A percentile compares a stretch with the other conserved stretches of the same genome.
These are phyloP conservation scores for Alopecurus myosuroides DNA, from an alignment of 176 grass and related monocot genomes.

Conservation along the genomic window DNA sequence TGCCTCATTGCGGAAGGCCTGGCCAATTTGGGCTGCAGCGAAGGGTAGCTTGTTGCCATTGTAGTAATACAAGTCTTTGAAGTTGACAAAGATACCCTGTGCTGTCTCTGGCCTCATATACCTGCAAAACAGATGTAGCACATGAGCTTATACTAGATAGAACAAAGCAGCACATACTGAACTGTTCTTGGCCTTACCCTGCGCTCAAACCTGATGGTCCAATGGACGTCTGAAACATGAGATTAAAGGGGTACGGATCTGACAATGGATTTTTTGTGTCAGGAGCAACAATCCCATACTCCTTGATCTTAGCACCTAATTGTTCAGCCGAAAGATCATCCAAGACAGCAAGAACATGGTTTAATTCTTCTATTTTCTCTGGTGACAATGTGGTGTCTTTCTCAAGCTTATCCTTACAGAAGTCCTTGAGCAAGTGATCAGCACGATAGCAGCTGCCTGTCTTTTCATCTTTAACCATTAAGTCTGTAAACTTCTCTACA, in stretches of 20 bases:
- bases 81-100: slow-evolving; percentile 97
- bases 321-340: slow-evolving; percentile 85
- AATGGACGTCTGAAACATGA: slow-evolving; percentile 99
- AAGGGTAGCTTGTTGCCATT: slow-evolving; percentile 91
- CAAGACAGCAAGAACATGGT: slow-evolving; percentile 64
- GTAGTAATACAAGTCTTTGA: slow-evolving; percentile 82
- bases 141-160: slow-evolving; percentile 9
- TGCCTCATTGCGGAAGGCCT: slow-evolving; percentile 92
- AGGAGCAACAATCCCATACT: slow-evolving; percentile 83
- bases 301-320: slow-evolving; percentile 79
- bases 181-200: slow-evolving; percentile 50
- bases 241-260: slow-evolving; percentile 90
- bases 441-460: slow-evolving; percentile 84
- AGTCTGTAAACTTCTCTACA: slow-evolving; percentile 89
- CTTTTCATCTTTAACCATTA: slow-evolving; percentile 97
- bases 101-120: slow-evolving; percentile 98
- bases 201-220: slow-evolving; percentile 75
- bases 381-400: slow-evolving; percentile 40
- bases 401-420: slow-evolving; percentile 89
- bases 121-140: slow-evolving; percentile 40
- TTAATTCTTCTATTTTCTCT: slow-evolving; percentile 52
- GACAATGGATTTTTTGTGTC: slow-evolving; percentile 85
- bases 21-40: slow-evolving; percentile 86
- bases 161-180: slow-evolving; percentile 8
- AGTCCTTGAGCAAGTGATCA: slow-evolving; percentile 91